Evolutionary conservation across 164 flowering plant species (phyloP).

Genomic region (Liquidambar formosana): DNA sequence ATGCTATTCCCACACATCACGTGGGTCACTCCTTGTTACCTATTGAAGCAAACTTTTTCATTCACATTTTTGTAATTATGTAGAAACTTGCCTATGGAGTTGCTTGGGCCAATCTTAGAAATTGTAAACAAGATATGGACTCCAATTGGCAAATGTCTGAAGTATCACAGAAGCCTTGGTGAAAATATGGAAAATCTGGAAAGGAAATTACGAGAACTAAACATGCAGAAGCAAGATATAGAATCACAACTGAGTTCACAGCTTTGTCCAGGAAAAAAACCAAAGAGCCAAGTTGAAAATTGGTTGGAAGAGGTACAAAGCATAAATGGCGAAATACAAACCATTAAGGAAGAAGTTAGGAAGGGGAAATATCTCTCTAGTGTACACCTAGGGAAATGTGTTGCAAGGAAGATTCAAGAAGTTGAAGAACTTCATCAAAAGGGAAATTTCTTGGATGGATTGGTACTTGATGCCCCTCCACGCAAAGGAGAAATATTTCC

Average conservation of each 20-base stretch:
- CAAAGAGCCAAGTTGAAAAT: too few species aligned
- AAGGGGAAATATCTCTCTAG: neutral
- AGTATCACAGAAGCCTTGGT: neutral
- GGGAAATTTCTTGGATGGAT: neutral
- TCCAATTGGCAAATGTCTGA: too few species aligned
- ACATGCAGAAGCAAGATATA: neutral
- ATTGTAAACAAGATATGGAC: too few species aligned
- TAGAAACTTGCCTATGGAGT: too few species aligned
- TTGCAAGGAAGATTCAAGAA: neutral
- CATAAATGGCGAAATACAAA: neutral
- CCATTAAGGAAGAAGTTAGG: neutral
- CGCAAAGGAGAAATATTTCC: too few species aligned
- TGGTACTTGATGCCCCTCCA: neutral
- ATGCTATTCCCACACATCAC: too few species aligned
- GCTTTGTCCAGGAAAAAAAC: too few species aligned
- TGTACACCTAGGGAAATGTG: neutral
- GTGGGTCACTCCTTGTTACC: too few species aligned
- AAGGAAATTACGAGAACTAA: neutral
- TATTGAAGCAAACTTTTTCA: too few species aligned
- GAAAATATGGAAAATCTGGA: neutral
- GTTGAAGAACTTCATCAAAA: neutral
- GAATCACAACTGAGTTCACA: too few species aligned
- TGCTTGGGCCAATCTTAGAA: too few species aligned
- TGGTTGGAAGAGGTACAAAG: neutral
- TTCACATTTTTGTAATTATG: too few species aligned